These are phyloP conservation scores for Abrus pulchellus DNA, from an alignment of 306 rosid species.

Conservation along the genomic window DNA sequence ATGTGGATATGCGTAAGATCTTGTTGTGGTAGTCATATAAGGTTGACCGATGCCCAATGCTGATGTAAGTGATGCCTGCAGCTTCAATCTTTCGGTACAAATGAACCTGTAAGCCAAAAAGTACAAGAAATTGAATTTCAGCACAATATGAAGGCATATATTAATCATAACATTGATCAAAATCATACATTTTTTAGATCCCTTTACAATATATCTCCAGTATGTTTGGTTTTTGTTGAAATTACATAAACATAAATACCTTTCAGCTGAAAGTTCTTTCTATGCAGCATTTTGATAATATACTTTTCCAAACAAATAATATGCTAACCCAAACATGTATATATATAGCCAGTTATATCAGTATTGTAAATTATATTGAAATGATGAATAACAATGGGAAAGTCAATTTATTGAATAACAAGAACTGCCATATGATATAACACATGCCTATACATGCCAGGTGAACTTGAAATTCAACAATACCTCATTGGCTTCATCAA, in stretches of 20 bases:
- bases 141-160: not conserved
- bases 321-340: not conserved
- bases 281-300: not conserved
- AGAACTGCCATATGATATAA: not conserved
- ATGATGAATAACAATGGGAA: not conserved
- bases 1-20: slow-evolving; percentile 63
- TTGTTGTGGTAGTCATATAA: slow-evolving; percentile 65
- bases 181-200: slow-evolving; percentile 10
- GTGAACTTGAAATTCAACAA: slow-evolving; percentile 38
- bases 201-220: not conserved
- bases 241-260: not conserved
- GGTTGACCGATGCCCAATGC: slow-evolving; percentile 87
- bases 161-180: not conserved
- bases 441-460: not conserved
- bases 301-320: slow-evolving; percentile 2
- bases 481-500: slow-evolving; percentile 98
- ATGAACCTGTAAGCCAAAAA: slow-evolving; percentile 68
- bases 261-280: not conserved
- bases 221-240: slow-evolving; percentile 8
- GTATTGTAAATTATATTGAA: not conserved
- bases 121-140: slow-evolving; percentile 36
- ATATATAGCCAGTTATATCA: not conserved
- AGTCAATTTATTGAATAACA: too few relatives aligned
- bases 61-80: slow-evolving; percentile 85
- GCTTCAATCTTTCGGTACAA: slow-evolving; percentile 70